These are phyloP conservation scores for Lachancea lanzarotensis DNA, from an alignment of 805 yeast species.

Conservation along the genomic window DNA sequence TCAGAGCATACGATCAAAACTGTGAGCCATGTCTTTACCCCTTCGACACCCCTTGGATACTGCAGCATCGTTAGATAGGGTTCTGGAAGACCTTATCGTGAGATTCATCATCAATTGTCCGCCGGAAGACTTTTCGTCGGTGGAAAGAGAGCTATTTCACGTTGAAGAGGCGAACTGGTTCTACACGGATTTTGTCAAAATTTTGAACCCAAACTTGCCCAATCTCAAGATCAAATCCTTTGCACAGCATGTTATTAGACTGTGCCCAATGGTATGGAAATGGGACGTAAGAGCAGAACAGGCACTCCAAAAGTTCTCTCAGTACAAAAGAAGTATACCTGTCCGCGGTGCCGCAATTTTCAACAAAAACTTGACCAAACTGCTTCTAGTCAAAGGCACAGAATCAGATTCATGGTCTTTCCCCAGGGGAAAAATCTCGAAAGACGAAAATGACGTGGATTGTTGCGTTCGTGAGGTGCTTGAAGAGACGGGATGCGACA, in stretches of 20 bases:
- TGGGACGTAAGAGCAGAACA: slow-evolving; percentile 74
- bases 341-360: slow-evolving; percentile 93
- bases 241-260: slow-evolving; percentile 56
- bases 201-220: slow-evolving; percentile 69
- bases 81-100: slow-evolving; percentile 78
- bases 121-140: slow-evolving; percentile 68
- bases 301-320: slow-evolving; percentile 72
- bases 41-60: slow-evolving; percentile 49
- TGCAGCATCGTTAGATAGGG: slow-evolving; percentile 58
- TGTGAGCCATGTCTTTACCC: slow-evolving; percentile 48
- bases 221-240: slow-evolving; percentile 69
- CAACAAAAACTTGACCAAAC: slow-evolving; percentile 60
- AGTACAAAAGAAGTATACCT: slow-evolving; percentile 84
- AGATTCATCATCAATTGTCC: slow-evolving; percentile 91
- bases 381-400: slow-evolving; percentile 76
- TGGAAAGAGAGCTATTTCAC: slow-evolving; percentile 75
- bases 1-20: no score
- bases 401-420: slow-evolving; percentile 87
- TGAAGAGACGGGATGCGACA: slow-evolving; percentile 93
- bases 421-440: slow-evolving; percentile 94
- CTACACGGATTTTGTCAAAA: slow-evolving; percentile 76
- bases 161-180: slow-evolving; percentile 99
- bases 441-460: slow-evolving; percentile 78
- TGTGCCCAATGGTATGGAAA: slow-evolving; percentile 72
- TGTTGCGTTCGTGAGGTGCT: slow-evolving; percentile 89